Conservation (phyloP, 805 yeast species). For the Candida fluviatilis region DNA sequence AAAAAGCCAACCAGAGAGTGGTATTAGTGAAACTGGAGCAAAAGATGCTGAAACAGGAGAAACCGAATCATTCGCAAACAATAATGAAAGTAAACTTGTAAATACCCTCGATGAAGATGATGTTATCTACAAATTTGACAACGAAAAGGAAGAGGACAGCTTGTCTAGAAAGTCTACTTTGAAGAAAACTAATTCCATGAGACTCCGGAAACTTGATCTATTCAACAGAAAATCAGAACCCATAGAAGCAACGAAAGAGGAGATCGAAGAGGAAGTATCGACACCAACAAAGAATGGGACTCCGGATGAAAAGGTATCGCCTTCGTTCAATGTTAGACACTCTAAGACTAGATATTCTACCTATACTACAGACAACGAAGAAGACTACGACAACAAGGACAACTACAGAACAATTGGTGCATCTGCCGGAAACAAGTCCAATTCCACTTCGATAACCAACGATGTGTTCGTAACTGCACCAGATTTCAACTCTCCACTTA, state of each 20-base stretch:
- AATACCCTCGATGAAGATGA: constrained; percentile 18
- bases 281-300: background rate
- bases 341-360: constrained; percentile 1
- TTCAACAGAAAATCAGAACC: constrained; percentile 17
- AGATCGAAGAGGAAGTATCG: background rate
- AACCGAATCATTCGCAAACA: no score
- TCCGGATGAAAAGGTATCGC: background rate
- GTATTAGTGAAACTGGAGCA: background rate
- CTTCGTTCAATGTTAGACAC: constrained; percentile 1
- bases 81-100: background rate
- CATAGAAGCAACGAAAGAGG: background rate
- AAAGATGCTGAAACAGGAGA: background rate
- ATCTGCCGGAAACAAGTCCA: constrained; percentile 9
- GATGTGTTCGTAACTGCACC: constrained; percentile 23
- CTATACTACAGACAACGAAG: constrained; percentile 5
- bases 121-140: constrained; percentile 28
- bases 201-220: constrained; percentile 37
- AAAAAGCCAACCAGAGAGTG: background rate
- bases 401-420: constrained; percentile 5
- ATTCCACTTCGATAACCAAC: constrained; percentile 12
- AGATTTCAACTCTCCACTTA: constrained; percentile 14
- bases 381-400: background rate
- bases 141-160: constrained; percentile 21
- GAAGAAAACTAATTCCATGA: constrained; percentile 37
- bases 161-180: constrained; percentile 37